Evolutionary conservation across 495 filamentous ascomycete genomes (phyloP).

Genomic region (Tuber borchii): DNA sequence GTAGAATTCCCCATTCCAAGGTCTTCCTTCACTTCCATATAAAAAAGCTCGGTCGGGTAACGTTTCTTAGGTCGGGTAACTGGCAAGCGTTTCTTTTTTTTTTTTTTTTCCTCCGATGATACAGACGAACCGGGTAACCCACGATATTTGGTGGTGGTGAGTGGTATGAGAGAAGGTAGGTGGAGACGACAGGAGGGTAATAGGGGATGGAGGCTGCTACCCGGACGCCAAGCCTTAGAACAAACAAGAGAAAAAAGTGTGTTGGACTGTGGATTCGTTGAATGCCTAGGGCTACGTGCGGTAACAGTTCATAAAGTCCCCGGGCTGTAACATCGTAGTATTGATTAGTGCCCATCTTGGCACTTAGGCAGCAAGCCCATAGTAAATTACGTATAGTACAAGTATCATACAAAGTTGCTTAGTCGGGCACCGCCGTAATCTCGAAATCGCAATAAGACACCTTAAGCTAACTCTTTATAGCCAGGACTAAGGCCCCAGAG

Average conservation of each 20-base stretch:
- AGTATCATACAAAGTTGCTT: too few relatives aligned
- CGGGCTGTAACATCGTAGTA: too few relatives aligned
- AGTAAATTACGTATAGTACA: too few relatives aligned
- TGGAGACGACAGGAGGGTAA: not conserved
- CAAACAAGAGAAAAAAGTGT: not conserved
- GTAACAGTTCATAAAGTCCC: too few relatives aligned
- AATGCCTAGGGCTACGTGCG: not conserved
- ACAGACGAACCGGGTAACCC: conserved; percentile 1
- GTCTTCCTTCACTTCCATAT: not conserved
- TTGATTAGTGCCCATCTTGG: not conserved
- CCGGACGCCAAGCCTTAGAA: not conserved
- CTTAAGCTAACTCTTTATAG: too few relatives aligned
- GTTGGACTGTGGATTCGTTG: not conserved
- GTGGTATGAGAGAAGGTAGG: not conserved
- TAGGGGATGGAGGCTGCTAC: not conserved
- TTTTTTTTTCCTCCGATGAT: not conserved
- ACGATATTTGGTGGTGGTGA: conserved; percentile 4
- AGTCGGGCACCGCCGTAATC: too few relatives aligned
- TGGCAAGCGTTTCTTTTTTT: not conserved
- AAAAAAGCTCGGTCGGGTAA: conserved; percentile 4
- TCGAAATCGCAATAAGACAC: too few relatives aligned
- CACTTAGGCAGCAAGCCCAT: too few relatives aligned
- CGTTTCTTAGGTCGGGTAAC: conserved; percentile 5
- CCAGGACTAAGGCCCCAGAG: too few relatives aligned
- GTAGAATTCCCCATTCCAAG: not conserved